A percentile compares a stretch with the other conserved stretches of the same genome.
Evolutionary conservation across 768 basidiomycete genomes (phyloP).

Genomic region (Leccinum arenicola): DNA sequence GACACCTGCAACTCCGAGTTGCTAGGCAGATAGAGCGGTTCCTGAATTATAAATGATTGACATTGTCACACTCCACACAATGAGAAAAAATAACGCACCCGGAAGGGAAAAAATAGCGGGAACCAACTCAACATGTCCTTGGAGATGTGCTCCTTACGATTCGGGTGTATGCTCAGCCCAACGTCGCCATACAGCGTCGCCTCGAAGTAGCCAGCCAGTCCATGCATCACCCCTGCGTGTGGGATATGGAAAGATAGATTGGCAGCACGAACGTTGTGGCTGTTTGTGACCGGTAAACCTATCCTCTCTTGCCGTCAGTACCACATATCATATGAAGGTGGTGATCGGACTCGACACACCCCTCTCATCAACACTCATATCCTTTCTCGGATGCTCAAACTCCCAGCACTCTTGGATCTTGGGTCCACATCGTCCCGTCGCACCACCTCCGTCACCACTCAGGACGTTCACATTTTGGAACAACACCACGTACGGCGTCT

Average conservation of each 20-base stretch:
- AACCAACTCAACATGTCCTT: constrained; percentile 99
- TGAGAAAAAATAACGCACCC: constrained; percentile 48
- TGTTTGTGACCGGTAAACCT: constrained; percentile 94
- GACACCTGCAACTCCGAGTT: constrained; percentile 91
- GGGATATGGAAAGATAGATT: constrained; percentile 90
- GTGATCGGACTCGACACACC: constrained; percentile 42
- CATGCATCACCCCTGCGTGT: constrained; percentile 90
- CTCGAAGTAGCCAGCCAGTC: constrained; percentile 96
- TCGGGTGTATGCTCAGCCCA: constrained; percentile 91
- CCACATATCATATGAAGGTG: background rate
- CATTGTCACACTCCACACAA: background rate
- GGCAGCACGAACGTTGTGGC: constrained; percentile 89
- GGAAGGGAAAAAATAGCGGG: constrained; percentile 93
- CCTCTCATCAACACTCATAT: constrained; percentile 67
- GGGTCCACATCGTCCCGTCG: constrained; percentile 68
- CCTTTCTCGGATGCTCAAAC: constrained; percentile 89
- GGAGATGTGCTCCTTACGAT: constrained; percentile 78
- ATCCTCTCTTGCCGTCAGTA: constrained; percentile 12
- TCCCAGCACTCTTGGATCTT: constrained; percentile 96
- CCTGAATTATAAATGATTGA: constrained; percentile 42
- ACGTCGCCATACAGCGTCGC: constrained; percentile 88
- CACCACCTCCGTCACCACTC: constrained; percentile 66
- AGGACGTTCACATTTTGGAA: constrained; percentile 91
- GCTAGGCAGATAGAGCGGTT: constrained; percentile 89
- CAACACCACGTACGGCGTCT: constrained; percentile 99